A percentile compares a stretch with the other conserved stretches of the same genome.
Conservation (phyloP, 306 rosid species). For the Medicago truncatula region MtrunA17r5.0-ANR NC_053048.1:51302501-51303000, state of each 20-base stretch:
- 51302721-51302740: conserved; percentile 14
- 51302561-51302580: no score
- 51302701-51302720: background rate
- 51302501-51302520: no score
- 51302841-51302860: conserved; percentile 61
- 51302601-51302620: no score
- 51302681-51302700: conserved; percentile 2
- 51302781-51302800: background rate
- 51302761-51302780: background rate
- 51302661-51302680: background rate
- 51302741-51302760: conserved; percentile 1
- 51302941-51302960: conserved; percentile 97
- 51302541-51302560: no score
- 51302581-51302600: no score
- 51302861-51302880: conserved; percentile 59
- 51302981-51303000: conserved; percentile 55
- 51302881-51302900: conserved; percentile 83
- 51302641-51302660: background rate
- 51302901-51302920: conserved; percentile 53
- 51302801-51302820: background rate
- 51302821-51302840: conserved; percentile 69
- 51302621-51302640: no score
- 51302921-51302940: conserved; percentile 89
- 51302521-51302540: no score
- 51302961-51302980: conserved; percentile 85